Base-by-base conservation (phyloP, 1,284 basidiomycete species). In the Phellopilus nigrolimitatus region DNA sequence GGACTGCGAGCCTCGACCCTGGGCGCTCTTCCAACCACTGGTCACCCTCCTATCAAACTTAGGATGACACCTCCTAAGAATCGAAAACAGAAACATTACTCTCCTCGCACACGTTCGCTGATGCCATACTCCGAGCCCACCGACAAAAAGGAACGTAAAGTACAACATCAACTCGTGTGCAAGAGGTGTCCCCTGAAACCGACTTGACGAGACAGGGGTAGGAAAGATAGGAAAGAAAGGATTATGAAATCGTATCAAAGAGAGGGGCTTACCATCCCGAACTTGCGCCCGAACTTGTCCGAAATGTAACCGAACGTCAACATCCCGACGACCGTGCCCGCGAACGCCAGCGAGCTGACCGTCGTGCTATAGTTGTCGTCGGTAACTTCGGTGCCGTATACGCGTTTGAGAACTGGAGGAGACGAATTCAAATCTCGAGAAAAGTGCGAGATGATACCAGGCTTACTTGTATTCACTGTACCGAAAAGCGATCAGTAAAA, bases 231-330 rank as follows among this genome's bases (percentile, higher is more conserved):
- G 34, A 28, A 30, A 25, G 24, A 43, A 37, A 46, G 19, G 36
- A 34, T 15, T 43, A 47, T 7, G 36, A 17, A 46, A 15, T 12
- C 36, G 28, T n/a, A n/a, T n/a, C n/a, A 39, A 9, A 33, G 13
- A 21, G 54, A 58, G 22, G 60, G 44, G 58, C 76, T 59, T 57
- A 85, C 82, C 91, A 92, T 93, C 52, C 91, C 90, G 60, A 84
- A 85, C 63, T 95, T 95, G 49, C 94, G 80, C 6, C 93, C 93
- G 51, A 93, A 61, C 64, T 87, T 88, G 66, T 97, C 94, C 6
- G 88, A 89, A 51, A 93, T 68, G 63, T 82, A 91, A 21, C 85
- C 85, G 60, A 88, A 88, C 30, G 64, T 57, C 50, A 89, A 64
- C 86, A 88, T 88, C 39, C 87, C 93, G n/a, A 92, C 72, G 36